Base-by-base conservation (phyloP, 805 yeast genomes). In the Wickerhamia fluorescens region DNA sequence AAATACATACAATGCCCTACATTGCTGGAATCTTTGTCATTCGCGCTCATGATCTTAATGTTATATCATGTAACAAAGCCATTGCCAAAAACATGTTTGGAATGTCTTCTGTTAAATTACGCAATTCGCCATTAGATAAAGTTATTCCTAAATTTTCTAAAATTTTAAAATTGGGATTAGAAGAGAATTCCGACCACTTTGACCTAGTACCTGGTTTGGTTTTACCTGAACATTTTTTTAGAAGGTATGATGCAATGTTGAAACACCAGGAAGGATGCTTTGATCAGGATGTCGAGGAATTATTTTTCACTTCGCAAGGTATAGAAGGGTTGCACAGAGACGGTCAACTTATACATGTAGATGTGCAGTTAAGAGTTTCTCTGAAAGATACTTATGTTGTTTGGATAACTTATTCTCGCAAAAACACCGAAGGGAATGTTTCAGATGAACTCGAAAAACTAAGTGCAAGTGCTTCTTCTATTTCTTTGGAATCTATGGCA, bases 161-260 rank as follows among this genome's bases (percentile, higher is more conserved):
- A 3, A 56, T 74, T 13, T 47, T 77, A 28, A 49, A 54, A 2
- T 38, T 47, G 13, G 75, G 78, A 1, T 33, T 53, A 9, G 51
- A 50, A 3, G 51, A 47, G 16, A 48, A 47, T 23, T 27, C 35
- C 4, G 45, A 47, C 6, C 40, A 36, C 1, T 37, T 48, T 17
- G 40, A 44, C 13, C 31, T 58, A 14, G 49, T 44, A 5, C 73
- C 80, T 0, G 96, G 96, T 1, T 56, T 84, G 28, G 95, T 88
- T 0, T 58, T 88, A 8, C 94, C 96, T 0, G 97, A 88, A 52
- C 96, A 87, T 54, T 80, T 82, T 49, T 87, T 89, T 58, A 69
- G 96, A 37, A 76, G 78, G 40, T 66, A 75, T 30, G 64, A 67
- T 33, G 77, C 81, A 1, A 33, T 31, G 14, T 33, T 36, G 16